These are phyloP conservation scores for Linum usitatissimum DNA, from an alignment of 345 rosid genomes.

Conservation along the genomic window DNA sequence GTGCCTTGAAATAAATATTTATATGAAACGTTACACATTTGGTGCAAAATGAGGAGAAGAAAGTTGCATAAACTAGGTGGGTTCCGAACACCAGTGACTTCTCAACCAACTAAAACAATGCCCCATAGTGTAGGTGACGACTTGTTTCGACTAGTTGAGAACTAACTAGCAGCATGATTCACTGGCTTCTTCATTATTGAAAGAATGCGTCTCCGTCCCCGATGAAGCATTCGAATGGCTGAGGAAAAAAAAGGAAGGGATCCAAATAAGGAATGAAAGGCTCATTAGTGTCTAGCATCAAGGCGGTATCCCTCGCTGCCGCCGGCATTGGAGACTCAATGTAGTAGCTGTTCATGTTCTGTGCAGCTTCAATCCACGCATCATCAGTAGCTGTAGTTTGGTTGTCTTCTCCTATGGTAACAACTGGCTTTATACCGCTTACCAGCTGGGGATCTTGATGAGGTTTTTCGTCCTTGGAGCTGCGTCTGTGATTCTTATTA, in stretches of 20 bases:
- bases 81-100: not conserved
- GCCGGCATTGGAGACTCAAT: conserved; percentile 26
- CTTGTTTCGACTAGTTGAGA: conserved; percentile 1
- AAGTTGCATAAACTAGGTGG: not conserved
- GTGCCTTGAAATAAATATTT: not conserved
- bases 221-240: conserved; percentile 15
- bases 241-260: conserved; percentile 35
- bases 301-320: conserved; percentile 16
- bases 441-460: conserved; percentile 11
- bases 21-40: not conserved
- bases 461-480: conserved; percentile 1
- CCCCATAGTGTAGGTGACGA: not conserved
- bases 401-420: conserved; percentile 11
- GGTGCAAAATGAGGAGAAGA: not conserved
- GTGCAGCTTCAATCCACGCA: conserved; percentile 31
- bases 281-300: conserved; percentile 26
- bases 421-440: not conserved
- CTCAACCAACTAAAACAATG: not conserved
- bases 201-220: not conserved
- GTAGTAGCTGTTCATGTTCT: conserved; percentile 23
- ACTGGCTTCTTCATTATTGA: not conserved
- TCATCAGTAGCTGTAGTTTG: not conserved
- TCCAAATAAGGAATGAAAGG: conserved; percentile 37
- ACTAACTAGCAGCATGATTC: not conserved
- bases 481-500: conserved; percentile 3